These are phyloP conservation scores for Candida yuanshanica DNA, from an alignment of 805 yeast genomes.

Conservation along the genomic window DNA sequence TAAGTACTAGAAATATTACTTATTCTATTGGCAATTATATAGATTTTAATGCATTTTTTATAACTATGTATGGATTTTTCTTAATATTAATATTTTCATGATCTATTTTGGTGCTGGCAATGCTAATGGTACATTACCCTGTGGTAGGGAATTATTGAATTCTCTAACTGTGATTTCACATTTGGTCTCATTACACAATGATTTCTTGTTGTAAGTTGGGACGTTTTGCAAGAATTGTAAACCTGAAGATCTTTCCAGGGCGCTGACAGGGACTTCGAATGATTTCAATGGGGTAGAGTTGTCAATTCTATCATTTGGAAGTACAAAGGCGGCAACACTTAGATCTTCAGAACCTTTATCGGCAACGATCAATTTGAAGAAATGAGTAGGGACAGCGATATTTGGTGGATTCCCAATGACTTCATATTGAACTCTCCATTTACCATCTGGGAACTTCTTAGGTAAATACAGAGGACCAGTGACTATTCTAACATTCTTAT, in stretches of 20 bases:
- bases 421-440: conserved; percentile 79
- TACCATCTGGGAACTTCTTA: conserved; percentile 67
- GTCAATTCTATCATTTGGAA: conserved; percentile 80
- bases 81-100: background rate
- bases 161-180: conserved; percentile 83
- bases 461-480: conserved; percentile 95
- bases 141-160: conserved; percentile 40
- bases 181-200: conserved; percentile 71
- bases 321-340: conserved; percentile 86
- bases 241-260: conserved; percentile 84
- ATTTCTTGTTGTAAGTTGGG: conserved; percentile 48
- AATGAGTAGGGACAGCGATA: conserved; percentile 96
- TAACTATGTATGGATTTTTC: background rate
- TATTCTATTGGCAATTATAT: too few relatives aligned
- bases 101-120: conserved; percentile 7
- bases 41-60: background rate
- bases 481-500: conserved; percentile 73
- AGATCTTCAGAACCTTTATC: conserved; percentile 49
- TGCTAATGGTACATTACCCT: background rate
- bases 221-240: conserved; percentile 70
- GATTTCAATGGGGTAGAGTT: conserved; percentile 64
- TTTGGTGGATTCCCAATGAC: conserved; percentile 95
- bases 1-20: background rate
- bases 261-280: conserved; percentile 86
- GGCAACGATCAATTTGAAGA: conserved; percentile 85